phyloP scores from a whole-genome alignment of 2,329 filamentous ascomycete genomes.

The Pseudogymnoascus sp. region DNA sequence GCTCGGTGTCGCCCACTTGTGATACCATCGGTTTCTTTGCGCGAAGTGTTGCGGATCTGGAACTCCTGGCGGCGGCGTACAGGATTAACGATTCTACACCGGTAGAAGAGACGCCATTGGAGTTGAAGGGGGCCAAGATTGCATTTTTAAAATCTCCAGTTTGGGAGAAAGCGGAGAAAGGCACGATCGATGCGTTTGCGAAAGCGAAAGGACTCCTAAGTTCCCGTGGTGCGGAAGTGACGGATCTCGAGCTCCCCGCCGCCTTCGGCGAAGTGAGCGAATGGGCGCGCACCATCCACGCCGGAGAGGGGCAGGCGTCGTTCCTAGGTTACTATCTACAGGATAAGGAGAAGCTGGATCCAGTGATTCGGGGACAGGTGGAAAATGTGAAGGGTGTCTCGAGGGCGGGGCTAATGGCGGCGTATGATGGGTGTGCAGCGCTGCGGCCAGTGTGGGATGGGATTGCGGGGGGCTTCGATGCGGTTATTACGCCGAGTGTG shows the following conservation, averaged over 20 bases:
- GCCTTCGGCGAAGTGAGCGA: slow-evolving; percentile 41
- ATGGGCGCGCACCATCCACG: slow-evolving; percentile 47
- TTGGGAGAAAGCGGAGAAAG: slow-evolving; percentile 42
- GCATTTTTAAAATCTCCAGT: slow-evolving; percentile 47
- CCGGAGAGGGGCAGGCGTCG: slow-evolving; percentile 43
- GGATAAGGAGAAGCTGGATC: slow-evolving; percentile 40
- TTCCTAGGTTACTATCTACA: slow-evolving; percentile 47
- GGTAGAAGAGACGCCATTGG: slow-evolving; percentile 18
- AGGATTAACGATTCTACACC: slow-evolving; percentile 44
- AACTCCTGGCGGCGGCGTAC: slow-evolving; percentile 49
- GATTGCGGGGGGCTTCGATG: slow-evolving; percentile 44
- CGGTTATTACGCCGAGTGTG: slow-evolving; percentile 51
- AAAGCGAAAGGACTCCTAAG: slow-evolving; percentile 35
- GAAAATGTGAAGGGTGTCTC: slow-evolving; percentile 40
- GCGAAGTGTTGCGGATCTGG: slow-evolving; percentile 50
- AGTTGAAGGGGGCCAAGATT: slow-evolving; percentile 43
- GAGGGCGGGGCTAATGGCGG: slow-evolving; percentile 42
- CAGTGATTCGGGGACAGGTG: slow-evolving; percentile 42
- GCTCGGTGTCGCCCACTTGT: slow-evolving; percentile 49
- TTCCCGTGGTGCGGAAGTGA: slow-evolving; percentile 45
- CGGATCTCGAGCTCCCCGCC: slow-evolving; percentile 46
- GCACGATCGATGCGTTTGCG: slow-evolving; percentile 37
- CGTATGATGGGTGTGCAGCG: slow-evolving; percentile 47
- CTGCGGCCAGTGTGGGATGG: slow-evolving; percentile 48
- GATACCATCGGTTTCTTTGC: slow-evolving; percentile 59